These are phyloP conservation scores for Annulohypoxylon truncatum DNA, from an alignment of 2,329 filamentous ascomycete species.

Conservation along the genomic window DNA sequence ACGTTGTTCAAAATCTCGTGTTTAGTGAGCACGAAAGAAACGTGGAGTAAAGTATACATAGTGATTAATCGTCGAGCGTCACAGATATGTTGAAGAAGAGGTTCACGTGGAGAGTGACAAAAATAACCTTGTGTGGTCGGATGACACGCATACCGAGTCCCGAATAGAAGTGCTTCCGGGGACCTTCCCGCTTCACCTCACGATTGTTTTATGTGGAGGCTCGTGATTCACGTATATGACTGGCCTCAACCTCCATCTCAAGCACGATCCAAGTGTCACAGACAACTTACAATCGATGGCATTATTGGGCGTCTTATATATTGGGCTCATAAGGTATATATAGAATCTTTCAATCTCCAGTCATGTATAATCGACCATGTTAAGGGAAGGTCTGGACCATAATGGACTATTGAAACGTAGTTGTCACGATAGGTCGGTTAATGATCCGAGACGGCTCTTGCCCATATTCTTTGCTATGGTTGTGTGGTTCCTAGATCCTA, in stretches of 20 bases:
- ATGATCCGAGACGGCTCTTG: neutral
- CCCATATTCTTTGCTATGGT: neutral
- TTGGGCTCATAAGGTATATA: constrained; percentile 11
- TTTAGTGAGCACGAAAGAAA: neutral
- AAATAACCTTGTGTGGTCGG: constrained; percentile 3
- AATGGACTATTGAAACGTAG: neutral
- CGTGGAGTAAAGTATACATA: neutral
- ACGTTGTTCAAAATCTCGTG: neutral
- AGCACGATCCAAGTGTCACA: constrained; percentile 9
- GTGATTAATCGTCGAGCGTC: neutral
- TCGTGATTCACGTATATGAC: neutral
- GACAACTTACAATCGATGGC: neutral
- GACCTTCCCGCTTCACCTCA: neutral
- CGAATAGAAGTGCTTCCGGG: neutral
- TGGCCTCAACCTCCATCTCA: neutral
- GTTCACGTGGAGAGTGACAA: neutral
- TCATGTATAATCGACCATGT: neutral
- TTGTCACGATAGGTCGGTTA: neutral
- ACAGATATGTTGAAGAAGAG: neutral
- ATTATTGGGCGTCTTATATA: constrained; percentile 7
- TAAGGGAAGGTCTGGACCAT: neutral
- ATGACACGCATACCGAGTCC: constrained; percentile 1
- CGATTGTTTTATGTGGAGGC: neutral
- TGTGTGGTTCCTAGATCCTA: neutral
- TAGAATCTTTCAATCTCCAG: neutral